A percentile compares a stretch with the other conserved stretches of the same genome.
Evolutionary conservation across 768 basidiomycete genomes (phyloP).

Genomic region (Tylopilus vinaceipallidus): DNA sequence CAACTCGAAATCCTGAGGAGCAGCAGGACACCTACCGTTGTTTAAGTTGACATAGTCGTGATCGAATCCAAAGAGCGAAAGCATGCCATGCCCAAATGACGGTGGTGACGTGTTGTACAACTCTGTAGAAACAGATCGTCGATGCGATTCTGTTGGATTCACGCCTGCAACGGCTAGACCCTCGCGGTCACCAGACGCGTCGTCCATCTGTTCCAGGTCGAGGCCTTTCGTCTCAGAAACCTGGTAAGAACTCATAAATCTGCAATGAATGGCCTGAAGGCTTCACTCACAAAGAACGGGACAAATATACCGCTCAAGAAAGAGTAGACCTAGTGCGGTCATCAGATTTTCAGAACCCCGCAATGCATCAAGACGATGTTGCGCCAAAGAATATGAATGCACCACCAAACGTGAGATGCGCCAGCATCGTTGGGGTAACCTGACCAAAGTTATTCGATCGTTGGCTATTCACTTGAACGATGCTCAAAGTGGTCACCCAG

Average conservation of each 20-base stretch:
- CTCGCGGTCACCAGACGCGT: constrained; percentile 59
- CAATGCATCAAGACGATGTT: constrained; percentile 17
- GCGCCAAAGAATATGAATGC: constrained; percentile 80
- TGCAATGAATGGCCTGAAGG: not conserved
- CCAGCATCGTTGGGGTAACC: constrained; percentile 71
- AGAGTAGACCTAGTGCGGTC: constrained; percentile 52
- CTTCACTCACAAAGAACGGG: constrained; percentile 52
- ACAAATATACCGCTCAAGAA: constrained; percentile 67
- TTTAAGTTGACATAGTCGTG: constrained; percentile 64
- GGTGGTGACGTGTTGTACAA: constrained; percentile 34
- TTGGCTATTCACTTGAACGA: not conserved
- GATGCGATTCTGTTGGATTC: not conserved
- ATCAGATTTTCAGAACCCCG: constrained; percentile 1
- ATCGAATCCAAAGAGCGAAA: constrained; percentile 54
- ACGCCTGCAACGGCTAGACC: constrained; percentile 59
- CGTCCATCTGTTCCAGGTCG: constrained; percentile 78
- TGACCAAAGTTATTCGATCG: constrained; percentile 60
- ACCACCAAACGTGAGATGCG: constrained; percentile 60
- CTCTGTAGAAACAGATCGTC: not conserved
- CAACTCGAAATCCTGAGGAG: too few species aligned
- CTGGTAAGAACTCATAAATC: constrained; percentile 25
- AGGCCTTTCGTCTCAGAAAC: constrained; percentile 75
- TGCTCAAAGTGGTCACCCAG: constrained; percentile 49
- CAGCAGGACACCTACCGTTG: too few species aligned
- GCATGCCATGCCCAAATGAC: constrained; percentile 54